Evolutionary conservation across 257 asterid genomes (phyloP).

Genomic region (Penstemon eatonii): DNA sequence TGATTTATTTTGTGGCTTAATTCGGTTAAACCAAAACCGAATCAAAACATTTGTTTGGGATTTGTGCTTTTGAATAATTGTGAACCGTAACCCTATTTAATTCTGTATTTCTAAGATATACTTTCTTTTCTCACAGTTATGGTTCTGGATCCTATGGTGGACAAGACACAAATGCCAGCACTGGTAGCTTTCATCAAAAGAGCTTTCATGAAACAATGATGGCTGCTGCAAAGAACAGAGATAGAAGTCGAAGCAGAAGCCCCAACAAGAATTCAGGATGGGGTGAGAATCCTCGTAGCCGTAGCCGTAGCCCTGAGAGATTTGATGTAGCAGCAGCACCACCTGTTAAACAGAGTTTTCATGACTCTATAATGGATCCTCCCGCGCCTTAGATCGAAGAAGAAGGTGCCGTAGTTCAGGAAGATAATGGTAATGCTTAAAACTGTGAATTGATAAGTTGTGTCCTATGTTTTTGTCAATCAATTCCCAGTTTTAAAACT

Average conservation of each 20-base stretch:
- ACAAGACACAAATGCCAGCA: slow-evolving; percentile 21
- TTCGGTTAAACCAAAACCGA: too few relatives aligned
- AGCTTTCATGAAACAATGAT: slow-evolving; percentile 51
- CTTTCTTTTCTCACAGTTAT: slow-evolving; percentile 32
- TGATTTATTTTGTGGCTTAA: too few relatives aligned
- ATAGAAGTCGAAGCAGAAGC: too few relatives aligned
- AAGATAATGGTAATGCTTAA: slow-evolving; percentile 11
- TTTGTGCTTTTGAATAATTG: too few relatives aligned
- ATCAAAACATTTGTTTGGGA: too few relatives aligned
- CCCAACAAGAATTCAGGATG: slow-evolving; percentile 41
- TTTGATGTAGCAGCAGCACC: slow-evolving; percentile 36
- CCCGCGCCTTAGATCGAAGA: slow-evolving; percentile 30
- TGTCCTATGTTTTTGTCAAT: too few relatives aligned
- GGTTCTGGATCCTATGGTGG: slow-evolving; percentile 37
- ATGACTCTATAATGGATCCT: slow-evolving; percentile 55
- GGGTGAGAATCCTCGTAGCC: slow-evolving; percentile 37
- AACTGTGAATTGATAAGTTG: not conserved
- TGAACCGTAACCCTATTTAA: too few relatives aligned
- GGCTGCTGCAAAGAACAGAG: slow-evolving; percentile 33
- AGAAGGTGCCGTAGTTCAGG: slow-evolving; percentile 10
- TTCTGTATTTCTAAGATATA: not conserved
- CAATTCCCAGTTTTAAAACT: too few relatives aligned
- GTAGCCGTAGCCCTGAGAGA: slow-evolving; percentile 61
- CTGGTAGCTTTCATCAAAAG: slow-evolving; percentile 43
- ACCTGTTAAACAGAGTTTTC: slow-evolving; percentile 42